A percentile compares a stretch with the other conserved stretches of the same genome.
Conservation (phyloP, 306 rosid species). For the Heteromeles arbutifolia region DNA sequence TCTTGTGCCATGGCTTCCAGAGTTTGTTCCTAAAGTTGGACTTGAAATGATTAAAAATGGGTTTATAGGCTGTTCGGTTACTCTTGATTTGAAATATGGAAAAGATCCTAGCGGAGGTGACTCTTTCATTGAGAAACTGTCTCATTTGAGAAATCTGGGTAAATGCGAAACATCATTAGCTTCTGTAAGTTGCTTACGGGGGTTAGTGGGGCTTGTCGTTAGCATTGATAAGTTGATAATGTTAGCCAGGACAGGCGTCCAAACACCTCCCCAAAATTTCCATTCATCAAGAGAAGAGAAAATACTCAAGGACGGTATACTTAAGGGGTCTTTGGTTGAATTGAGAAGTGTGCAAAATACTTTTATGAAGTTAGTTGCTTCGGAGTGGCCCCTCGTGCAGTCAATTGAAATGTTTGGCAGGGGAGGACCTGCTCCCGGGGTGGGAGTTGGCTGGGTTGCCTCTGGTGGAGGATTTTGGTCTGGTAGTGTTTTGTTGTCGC, state of each 20-base stretch:
- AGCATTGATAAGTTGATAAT: constrained; percentile 54
- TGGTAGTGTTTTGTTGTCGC: constrained; percentile 45
- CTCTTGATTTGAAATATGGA: constrained; percentile 25
- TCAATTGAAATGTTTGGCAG: constrained; percentile 75
- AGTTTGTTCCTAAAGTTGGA: constrained; percentile 83
- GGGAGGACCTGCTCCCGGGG: constrained; percentile 97
- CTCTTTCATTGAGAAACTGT: constrained; percentile 56
- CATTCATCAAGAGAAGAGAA: constrained; percentile 54
- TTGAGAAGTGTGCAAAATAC: constrained; percentile 43
- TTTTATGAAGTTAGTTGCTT: constrained; percentile 50
- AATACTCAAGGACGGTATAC: constrained; percentile 63
- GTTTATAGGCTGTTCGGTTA: constrained; percentile 37
- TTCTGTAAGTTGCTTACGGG: constrained; percentile 68
- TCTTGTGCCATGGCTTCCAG: constrained; percentile 82
- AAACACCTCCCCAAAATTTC: constrained; percentile 31
- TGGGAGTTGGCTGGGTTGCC: constrained; percentile 93
- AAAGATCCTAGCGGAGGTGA: constrained; percentile 26
- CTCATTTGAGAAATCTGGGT: constrained; percentile 51
- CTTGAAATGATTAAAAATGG: constrained; percentile 60
- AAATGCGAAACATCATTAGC: constrained; percentile 65
- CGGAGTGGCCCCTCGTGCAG: constrained; percentile 46
- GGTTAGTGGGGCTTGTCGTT: constrained; percentile 39
- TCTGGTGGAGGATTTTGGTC: constrained; percentile 94
- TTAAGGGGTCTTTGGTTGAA: constrained; percentile 42
- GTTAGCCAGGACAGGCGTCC: constrained; percentile 47